Percentiles rank a stretch among this genome's conserved stretches.
These are phyloP conservation scores for Leptosphaerulina australis DNA, from an alignment of 2,329 filamentous ascomycete species.

Conservation along the genomic window DNA sequence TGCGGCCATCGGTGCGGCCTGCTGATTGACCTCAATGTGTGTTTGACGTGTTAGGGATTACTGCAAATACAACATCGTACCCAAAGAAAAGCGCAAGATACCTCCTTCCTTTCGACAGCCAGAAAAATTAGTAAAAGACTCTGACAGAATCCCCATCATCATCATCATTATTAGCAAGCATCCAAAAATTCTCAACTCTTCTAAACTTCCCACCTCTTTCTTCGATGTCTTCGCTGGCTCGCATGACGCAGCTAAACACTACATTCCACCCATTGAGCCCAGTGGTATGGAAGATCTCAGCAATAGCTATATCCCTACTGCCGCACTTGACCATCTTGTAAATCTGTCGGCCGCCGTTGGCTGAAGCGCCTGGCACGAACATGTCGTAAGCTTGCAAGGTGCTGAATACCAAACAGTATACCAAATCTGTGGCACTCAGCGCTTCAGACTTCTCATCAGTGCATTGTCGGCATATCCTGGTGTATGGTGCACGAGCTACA, in stretches of 20 bases:
- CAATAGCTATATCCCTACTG: slow-evolving; percentile 38
- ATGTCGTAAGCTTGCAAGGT: slow-evolving; percentile 29
- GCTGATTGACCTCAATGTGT: not conserved
- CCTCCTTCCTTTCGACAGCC: too few relatives aligned
- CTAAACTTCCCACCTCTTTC: slow-evolving; percentile 25
- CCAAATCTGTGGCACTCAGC: slow-evolving; percentile 23
- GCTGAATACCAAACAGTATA: slow-evolving; percentile 37
- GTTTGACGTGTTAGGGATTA: not conserved
- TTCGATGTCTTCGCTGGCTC: slow-evolving; percentile 31
- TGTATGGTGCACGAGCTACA: slow-evolving; percentile 5
- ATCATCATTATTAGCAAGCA: slow-evolving; percentile 27
- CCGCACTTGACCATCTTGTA: slow-evolving; percentile 43
- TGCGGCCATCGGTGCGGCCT: not conserved
- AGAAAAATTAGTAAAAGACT: slow-evolving; percentile 40
- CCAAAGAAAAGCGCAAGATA: not conserved
- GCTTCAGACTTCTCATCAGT: slow-evolving; percentile 36
- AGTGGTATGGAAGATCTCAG: slow-evolving; percentile 38
- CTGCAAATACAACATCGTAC: too few relatives aligned
- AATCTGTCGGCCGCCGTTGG: slow-evolving; percentile 29
- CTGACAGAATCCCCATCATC: slow-evolving; percentile 26
- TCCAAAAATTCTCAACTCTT: slow-evolving; percentile 35
- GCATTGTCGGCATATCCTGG: slow-evolving; percentile 32
- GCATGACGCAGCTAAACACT: slow-evolving; percentile 41
- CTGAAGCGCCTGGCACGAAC: slow-evolving; percentile 16
- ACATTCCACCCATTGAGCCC: slow-evolving; percentile 42